Evolutionary conservation across 768 basidiomycete genomes (phyloP), one percentile per base, ranked within the genome.

Genomic region (Kwoniella bestiolae): DNA sequence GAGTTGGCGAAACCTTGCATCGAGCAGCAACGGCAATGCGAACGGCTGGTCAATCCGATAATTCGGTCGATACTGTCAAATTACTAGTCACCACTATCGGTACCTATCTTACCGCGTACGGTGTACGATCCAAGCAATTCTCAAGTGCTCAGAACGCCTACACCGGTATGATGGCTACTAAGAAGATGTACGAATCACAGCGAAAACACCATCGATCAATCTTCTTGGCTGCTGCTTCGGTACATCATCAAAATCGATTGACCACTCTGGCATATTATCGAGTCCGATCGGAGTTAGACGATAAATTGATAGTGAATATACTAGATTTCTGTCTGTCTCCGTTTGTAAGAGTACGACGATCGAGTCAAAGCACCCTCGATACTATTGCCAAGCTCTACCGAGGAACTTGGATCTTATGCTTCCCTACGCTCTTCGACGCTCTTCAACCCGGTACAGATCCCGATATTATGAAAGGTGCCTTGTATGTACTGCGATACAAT

Each of bases 401-500:
- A 52, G 83, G 83, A 1, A 79, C 79, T 2, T 78, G 81, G 66
- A 63, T 78, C 7, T 70, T 84, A 26, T 71, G 79, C 50, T 78
- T 82, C 73, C 77, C 78, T 3, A 73, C 69, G 5, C 74, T 83
- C 1, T 82, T 84, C 65, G 76, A 80, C 4, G 80, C 82, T 0
- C 74, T 83, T 8, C 70, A 79, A 55, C 87, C 88, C 5, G 91
- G 89, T 2, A 85, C 85, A 21, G 91, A 94, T 41, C 91, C 91
- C 71, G 91, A 92, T 77, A 85, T 90, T n/a, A 91, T 93, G 88
- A 94, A 96, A 82, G 93, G 93, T 9, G 90, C 91, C 3, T 80
- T 93, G 21, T 92, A 91, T 87, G 88, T 89, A 3, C 76, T 92
- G 31, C 88, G 90, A 73, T 83, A 84, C 8, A 83, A 87, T 9